Base-by-base conservation (phyloP, 140 eudicot species). In the Bidens hawaiensis region DNA sequence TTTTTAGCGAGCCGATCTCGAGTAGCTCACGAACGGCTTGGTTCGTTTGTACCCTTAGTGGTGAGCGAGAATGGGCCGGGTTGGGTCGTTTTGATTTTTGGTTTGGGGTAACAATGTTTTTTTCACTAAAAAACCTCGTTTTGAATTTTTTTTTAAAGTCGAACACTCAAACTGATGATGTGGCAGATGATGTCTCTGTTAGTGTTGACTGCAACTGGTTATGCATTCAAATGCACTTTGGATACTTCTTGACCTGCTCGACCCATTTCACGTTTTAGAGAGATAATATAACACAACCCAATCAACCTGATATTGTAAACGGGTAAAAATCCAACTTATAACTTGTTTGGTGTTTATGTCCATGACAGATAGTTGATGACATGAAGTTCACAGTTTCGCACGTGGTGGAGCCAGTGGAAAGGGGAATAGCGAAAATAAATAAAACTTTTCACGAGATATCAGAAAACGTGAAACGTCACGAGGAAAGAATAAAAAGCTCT, bases 311-410 rank as follows among this genome's bases (percentile, higher is more conserved):
- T 22, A 60, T 60, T 2, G 52, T 41, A 60, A 43, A 43, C 10
- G 55, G 38, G 26, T 65, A 24, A 34, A 7, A 48, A 31, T 24
- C 24, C 12, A 34, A 16, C 38, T 71, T 24, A 38, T 59, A 9
- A 30, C 43, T 36, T 26, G 23, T 40, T 26, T 65, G 14, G 14
- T 61, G 53, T 52, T 56, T 65, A 36, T 53, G 34, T 65, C 18
- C 16, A 28, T 26, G 12, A 60, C 51, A 91, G 98, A 87, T 91
- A 14, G 96, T 80, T 9, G 98, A 87, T 74, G 98, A 91, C 83
- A 87, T 91, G 98, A 87, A 78, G 95, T 91, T 70, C 84, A 87
- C 98, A 24, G 96, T 87, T 54, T 84, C 94, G 2, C 96, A 87
- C 42, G 98, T 91, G 5, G 96, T 87, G 50, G 98, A 91, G 68